These are phyloP conservation scores for Macrophomina tecta DNA, from an alignment of 2,329 filamentous ascomycete species.

Conservation along the genomic window DNA sequence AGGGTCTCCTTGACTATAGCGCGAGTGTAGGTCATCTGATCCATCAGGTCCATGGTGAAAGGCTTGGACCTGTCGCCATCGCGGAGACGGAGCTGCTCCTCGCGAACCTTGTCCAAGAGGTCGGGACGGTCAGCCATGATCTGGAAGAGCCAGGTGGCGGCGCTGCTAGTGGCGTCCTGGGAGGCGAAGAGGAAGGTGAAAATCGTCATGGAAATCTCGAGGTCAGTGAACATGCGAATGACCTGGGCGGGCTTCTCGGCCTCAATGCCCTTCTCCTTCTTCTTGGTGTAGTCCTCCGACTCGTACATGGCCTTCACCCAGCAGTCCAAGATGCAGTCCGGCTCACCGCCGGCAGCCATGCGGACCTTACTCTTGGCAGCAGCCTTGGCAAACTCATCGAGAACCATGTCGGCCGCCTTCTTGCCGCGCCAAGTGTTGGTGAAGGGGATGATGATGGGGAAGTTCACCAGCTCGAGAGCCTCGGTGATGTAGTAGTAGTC, in stretches of 20 bases:
- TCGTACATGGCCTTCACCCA: conserved; percentile 91
- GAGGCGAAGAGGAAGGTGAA: conserved; percentile 98
- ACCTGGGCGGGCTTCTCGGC: conserved; percentile 82
- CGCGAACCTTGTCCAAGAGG: conserved; percentile 83
- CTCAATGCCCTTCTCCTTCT: conserved; percentile 72
- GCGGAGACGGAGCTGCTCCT: conserved; percentile 82
- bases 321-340: conserved; percentile 92
- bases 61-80: conserved; percentile 74
- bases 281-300: conserved; percentile 80
- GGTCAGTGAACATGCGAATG: conserved; percentile 85
- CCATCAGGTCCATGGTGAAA: conserved; percentile 83
- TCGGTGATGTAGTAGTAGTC: conserved; percentile 98
- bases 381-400: conserved; percentile 88
- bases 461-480: conserved; percentile 96
- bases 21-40: conserved; percentile 86
- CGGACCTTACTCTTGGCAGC: conserved; percentile 91
- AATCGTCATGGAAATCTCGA: conserved; percentile 89
- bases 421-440: conserved; percentile 98
- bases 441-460: conserved; percentile 93
- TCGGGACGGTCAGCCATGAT: conserved; percentile 93
- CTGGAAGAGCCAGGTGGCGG: conserved; percentile 95
- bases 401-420: conserved; percentile 90
- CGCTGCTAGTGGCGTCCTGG: conserved; percentile 94
- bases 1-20: conserved; percentile 74
- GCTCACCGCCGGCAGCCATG: conserved; percentile 85